A percentile compares a stretch with the other conserved stretches of the same genome.
Evolutionary conservation across 768 basidiomycete species (phyloP).

Genomic region (Termitomyces sp.): DNA sequence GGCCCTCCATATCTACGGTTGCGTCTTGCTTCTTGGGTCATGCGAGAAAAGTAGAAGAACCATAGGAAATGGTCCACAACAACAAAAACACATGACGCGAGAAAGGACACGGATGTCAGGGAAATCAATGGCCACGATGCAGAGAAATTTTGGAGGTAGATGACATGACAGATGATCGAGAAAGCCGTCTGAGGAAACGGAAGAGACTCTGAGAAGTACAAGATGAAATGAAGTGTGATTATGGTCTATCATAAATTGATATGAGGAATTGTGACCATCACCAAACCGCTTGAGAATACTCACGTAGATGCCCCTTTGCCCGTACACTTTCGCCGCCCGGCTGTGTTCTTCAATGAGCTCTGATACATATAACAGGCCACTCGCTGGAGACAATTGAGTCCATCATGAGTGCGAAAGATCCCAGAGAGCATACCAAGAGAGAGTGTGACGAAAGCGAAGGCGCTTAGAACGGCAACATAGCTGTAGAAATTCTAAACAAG

Average conservation of each 20-base stretch:
- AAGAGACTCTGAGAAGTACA: slow-evolving; percentile 79
- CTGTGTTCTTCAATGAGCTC: slow-evolving; percentile 96
- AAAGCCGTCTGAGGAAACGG: slow-evolving; percentile 74
- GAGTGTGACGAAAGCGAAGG: slow-evolving; percentile 87
- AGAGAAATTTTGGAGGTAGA: slow-evolving; percentile 95
- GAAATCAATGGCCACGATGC: slow-evolving; percentile 90
- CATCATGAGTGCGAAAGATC: background rate
- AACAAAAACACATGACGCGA: slow-evolving; percentile 83
- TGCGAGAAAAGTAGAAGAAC: slow-evolving; percentile 90
- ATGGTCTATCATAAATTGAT: slow-evolving; percentile 53
- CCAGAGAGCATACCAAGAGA: slow-evolving; percentile 64
- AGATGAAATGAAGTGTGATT: slow-evolving; percentile 70
- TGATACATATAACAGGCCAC: slow-evolving; percentile 89
- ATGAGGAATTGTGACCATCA: slow-evolving; percentile 2
- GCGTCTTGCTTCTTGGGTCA: slow-evolving; percentile 63
- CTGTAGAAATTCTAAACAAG: slow-evolving; percentile 29
- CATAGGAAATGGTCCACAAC: slow-evolving; percentile 91
- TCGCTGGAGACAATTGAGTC: slow-evolving; percentile 50
- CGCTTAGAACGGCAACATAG: slow-evolving; percentile 73
- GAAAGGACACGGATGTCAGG: slow-evolving; percentile 78
- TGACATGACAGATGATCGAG: slow-evolving; percentile 78
- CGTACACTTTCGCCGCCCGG: slow-evolving; percentile 73
- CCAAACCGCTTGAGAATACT: slow-evolving; percentile 26
- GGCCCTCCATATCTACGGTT: slow-evolving; percentile 43
- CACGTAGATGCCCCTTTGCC: slow-evolving; percentile 87